Evolutionary conservation across 116 monocot species (phyloP), one percentile per base, ranked within the genome.

Genomic region (Thalassia testudinum): DNA sequence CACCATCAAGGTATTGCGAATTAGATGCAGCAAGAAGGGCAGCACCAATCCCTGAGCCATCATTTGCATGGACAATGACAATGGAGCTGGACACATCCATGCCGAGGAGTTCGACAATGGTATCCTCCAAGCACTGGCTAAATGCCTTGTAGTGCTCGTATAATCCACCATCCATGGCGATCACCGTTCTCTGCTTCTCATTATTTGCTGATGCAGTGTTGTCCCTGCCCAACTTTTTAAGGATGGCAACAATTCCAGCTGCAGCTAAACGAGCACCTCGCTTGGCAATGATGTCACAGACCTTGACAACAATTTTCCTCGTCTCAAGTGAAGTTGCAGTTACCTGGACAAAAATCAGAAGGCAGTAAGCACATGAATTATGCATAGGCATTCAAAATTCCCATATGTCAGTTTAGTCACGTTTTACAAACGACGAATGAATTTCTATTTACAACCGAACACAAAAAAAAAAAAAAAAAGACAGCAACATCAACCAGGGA

Each of bases 141-240:
- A 89, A 89, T 37, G 38, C 24, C 5, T 49, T 61, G 62, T 97
- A 88, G 68, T 79, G 85, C 55, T 85, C 97, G 21, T 63, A 97
- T 8, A 97, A 67, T 0, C 81, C 97, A 0, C 97, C 97, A 15
- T 97, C 97, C 64, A 97, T 73, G 10, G 97, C 97, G 20, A 97
- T 30, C 10, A 85, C 85, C 6, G 75, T 77, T 48, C 77, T 78
- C 25, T 59, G 74, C 21, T 47, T 52, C 20, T 49, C 62, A 10
- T 67, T 14, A 13, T 64, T 58, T 34, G 26, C 57, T 15, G 40
- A 16, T 17, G 40, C 25, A 37, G 50, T 23, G 0, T 8, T 53
- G 30, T 79, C 89, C 49, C 62, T 69, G 18, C 80, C 86, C 50
- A 75, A 60, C 62, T 99, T 99, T 69, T 85, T 90, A 27, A 99